Base-by-base conservation (phyloP, 2,329 filamentous ascomycete genomes). In the Hypoxylon sp. region DNA sequence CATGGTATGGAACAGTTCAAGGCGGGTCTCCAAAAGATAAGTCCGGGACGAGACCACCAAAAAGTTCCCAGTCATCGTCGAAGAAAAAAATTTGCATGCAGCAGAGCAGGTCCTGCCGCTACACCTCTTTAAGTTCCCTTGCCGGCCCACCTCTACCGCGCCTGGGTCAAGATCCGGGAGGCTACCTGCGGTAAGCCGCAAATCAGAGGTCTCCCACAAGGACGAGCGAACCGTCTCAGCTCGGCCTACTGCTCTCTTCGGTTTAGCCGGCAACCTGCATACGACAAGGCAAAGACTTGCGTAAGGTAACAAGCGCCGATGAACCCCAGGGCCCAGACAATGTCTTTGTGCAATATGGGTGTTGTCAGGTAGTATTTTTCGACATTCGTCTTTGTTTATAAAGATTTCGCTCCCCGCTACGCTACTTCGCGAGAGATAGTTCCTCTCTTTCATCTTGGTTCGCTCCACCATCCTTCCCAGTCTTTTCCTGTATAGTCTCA, bases 281-380 rank as follows among this genome's bases (percentile, higher is more conserved):
- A 50, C 16, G 52, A 51, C 56, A 54, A 55, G 65, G 37, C 37
- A 41, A 51, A 34, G 30, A 30, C 19, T 62, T 59, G 43, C 48
- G 47, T 45, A 37, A 63, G 59, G 59, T 63, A 47, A 68, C 62
- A 63, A 53, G 51, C 63, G 59, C 51, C 63, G 62, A 57, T 66
- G 46, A 54, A 65, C 27, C 37, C 56, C 48, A 61, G 37, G 61
- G 63, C 53, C 64, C 37, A 65, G 57, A 46, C 64, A 57, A 67
- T 41, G 37, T 63, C n/a, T 62, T 61, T 48, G 57, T 64, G 41
- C 55, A 25, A 23, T 62, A 58, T 69, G 59, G 68, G 66, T 70
- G 66, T 69, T 50, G 64, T 67, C 58, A 58, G 32, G 69, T 69
- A 59, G 57, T 27, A 65, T 67, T 62, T 34, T 37, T 52, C n/a